Evolutionary conservation across 2,329 filamentous ascomycete species (phyloP).

Genomic region (Aspergillus eucalypticola): DNA sequence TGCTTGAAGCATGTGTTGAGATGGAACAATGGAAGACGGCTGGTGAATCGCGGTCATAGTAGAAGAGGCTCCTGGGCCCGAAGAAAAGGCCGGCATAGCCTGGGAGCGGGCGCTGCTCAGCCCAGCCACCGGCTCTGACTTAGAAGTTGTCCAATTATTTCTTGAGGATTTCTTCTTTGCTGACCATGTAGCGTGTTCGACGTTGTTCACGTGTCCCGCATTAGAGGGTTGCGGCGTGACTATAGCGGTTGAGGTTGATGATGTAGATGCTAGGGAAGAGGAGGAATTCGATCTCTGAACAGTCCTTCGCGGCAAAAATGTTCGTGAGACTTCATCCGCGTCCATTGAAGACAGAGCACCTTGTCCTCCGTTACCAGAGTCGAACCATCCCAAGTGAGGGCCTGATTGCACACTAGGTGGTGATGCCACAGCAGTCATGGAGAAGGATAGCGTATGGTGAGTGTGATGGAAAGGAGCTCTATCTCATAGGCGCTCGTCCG

Average conservation of each 20-base stretch:
- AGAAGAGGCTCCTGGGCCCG: constrained; percentile 60
- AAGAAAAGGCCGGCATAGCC: constrained; percentile 59
- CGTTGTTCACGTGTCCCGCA: constrained; percentile 38
- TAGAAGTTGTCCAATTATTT: constrained; percentile 65
- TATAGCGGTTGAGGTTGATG: constrained; percentile 55
- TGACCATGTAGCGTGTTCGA: constrained; percentile 41
- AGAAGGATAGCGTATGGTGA: constrained; percentile 30
- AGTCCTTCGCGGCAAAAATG: constrained; percentile 87
- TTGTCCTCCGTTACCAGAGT: constrained; percentile 56
- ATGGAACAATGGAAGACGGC: constrained; percentile 62
- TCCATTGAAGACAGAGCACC: constrained; percentile 71
- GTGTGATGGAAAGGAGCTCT: constrained; percentile 6
- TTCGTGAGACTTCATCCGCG: constrained; percentile 79
- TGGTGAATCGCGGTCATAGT: constrained; percentile 65
- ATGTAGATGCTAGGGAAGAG: constrained; percentile 69
- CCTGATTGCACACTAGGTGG: constrained; percentile 64
- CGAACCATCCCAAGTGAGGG: constrained; percentile 63
- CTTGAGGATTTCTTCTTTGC: constrained; percentile 50
- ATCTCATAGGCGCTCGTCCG: constrained; percentile 18
- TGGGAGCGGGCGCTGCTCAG: constrained; percentile 64
- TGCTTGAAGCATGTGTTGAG: constrained; percentile 68
- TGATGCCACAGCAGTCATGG: constrained; percentile 68
- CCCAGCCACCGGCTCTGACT: constrained; percentile 65
- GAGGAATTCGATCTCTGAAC: constrained; percentile 87
- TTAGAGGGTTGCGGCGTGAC: constrained; percentile 37